Conservation (phyloP, 2,329 filamentous ascomycete genomes). For the Nothophoma quercina region DNA sequence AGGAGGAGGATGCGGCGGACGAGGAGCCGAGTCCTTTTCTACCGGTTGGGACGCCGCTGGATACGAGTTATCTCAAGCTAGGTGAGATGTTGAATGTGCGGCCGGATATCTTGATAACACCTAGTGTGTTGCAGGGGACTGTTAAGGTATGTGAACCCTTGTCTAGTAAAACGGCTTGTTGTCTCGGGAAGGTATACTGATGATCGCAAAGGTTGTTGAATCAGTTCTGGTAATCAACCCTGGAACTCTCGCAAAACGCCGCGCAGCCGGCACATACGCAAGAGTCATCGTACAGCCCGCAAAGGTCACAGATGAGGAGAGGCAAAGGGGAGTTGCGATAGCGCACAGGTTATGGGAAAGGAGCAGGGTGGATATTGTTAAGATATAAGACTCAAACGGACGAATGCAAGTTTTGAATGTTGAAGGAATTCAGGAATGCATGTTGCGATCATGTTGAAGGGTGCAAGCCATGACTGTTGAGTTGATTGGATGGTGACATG, state of each 20-base stretch:
- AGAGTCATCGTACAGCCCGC: constrained; percentile 78
- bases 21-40: constrained; percentile 49
- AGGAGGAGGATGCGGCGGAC: constrained; percentile 62
- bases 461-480: too few relatives aligned
- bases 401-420: neutral
- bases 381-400: constrained; percentile 58
- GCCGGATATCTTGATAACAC: constrained; percentile 84
- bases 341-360: constrained; percentile 81
- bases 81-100: constrained; percentile 88
- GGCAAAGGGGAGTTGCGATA: constrained; percentile 62
- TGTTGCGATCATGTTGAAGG: too few relatives aligned
- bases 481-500: too few relatives aligned
- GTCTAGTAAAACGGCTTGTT: too few relatives aligned
- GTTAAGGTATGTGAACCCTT: constrained; percentile 73
- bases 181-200: constrained; percentile 8
- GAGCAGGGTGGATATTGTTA: constrained; percentile 84
- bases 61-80: constrained; percentile 83
- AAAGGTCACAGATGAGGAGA: constrained; percentile 65
- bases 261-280: constrained; percentile 84
- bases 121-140: constrained; percentile 84
- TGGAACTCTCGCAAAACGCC: constrained; percentile 83
- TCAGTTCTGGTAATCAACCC: constrained; percentile 91
- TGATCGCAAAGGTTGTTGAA: constrained; percentile 75
- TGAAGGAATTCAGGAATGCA: neutral
- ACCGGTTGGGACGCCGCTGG: constrained; percentile 75